Base-by-base conservation (phyloP, 768 basidiomycete species). In the Roridomyces roridus region DNA sequence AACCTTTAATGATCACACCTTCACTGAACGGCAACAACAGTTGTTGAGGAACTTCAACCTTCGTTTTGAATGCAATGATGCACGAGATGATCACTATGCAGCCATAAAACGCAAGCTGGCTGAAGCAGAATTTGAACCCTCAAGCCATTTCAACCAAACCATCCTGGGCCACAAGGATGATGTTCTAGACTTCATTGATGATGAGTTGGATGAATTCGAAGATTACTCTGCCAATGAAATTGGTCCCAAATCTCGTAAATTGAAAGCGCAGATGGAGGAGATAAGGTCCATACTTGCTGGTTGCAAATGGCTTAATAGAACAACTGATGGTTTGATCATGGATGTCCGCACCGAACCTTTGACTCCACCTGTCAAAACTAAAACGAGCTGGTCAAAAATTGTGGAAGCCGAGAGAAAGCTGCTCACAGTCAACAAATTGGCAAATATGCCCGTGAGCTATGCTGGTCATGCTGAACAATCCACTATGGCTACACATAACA, bases 11-110 rank as follows among this genome's bases (percentile, higher is more conserved):
- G 20, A 17, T 6, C 43, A 65, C 42, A 21, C 57, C 5, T 65
- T 70, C 41, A 49, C 62, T 3, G 5, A 20, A 6, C 5, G 40
- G n/a, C 52, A 67, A 18, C 7, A 2, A 10, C 5, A 59, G 21
- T 28, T 71, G 3, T 68, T 72, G 63, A 29, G 46, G 4, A 66
- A 70, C 31, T 60, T 71, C 37, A 63, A 69, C 40, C 12, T 73
- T 14, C 17, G 51, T 12, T 70, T 70, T 51, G 70, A 70, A 36
- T 73, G 72, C 42, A 26, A 57, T 11, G 70, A 72, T 62, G 72
- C 65, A 10, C 12, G 62, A 23, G 72, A 73, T 60, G 70, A 73
- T 58, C 67, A 63, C 44, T 45, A 48, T 31, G 58, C 56, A 8
- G 49, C 49, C 20, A 46, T 64, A 42, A 60, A 60, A 49, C 51